phyloP scores from a whole-genome alignment of 495 filamentous ascomycete genomes.

The Thozetella sp. region DNA sequence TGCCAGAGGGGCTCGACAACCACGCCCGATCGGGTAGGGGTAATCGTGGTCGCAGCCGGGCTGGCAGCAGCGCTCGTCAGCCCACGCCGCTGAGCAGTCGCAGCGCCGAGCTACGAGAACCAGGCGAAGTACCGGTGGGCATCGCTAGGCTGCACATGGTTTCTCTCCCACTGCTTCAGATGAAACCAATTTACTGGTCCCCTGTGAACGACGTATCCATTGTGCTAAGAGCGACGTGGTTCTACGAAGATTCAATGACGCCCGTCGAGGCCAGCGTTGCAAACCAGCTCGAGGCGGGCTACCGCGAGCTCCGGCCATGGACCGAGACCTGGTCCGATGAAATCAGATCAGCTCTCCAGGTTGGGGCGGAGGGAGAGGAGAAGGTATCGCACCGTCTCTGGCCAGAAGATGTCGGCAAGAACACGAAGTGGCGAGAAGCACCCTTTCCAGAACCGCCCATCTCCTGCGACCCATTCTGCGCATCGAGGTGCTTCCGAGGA shows the following conservation, averaged over 20 bases:
- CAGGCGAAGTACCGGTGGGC: slow-evolving; percentile 68
- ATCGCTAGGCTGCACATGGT: slow-evolving; percentile 71
- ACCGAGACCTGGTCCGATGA: slow-evolving; percentile 94
- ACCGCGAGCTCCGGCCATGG: slow-evolving; percentile 84
- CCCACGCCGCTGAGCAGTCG: not conserved
- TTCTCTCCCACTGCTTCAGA: slow-evolving; percentile 61
- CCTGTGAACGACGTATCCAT: slow-evolving; percentile 88
- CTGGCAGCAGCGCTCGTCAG: slow-evolving; percentile 11
- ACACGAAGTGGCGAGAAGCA: slow-evolving; percentile 29
- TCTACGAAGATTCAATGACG: slow-evolving; percentile 90
- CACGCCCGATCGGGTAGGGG: not conserved
- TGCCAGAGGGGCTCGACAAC: not conserved
- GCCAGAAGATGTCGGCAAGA: slow-evolving; percentile 56
- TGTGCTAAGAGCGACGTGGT: slow-evolving; percentile 91
- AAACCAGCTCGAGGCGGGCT: slow-evolving; percentile 89
- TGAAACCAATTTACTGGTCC: slow-evolving; percentile 98
- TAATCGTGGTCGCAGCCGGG: slow-evolving; percentile 11
- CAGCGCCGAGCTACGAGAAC: slow-evolving; percentile 12
- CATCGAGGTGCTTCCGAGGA: slow-evolving; percentile 53
- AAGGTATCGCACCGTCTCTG: slow-evolving; percentile 84
- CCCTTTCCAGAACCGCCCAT: slow-evolving; percentile 44
- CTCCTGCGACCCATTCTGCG: slow-evolving; percentile 55
- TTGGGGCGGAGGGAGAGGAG: slow-evolving; percentile 86
- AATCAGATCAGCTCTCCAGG: slow-evolving; percentile 85
- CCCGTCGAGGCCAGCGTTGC: slow-evolving; percentile 88